Percentiles rank a stretch among this genome's conserved stretches.
Evolutionary conservation across 176 grass and related monocot genomes (phyloP).

Genomic region (Oryza brachyantha): DNA sequence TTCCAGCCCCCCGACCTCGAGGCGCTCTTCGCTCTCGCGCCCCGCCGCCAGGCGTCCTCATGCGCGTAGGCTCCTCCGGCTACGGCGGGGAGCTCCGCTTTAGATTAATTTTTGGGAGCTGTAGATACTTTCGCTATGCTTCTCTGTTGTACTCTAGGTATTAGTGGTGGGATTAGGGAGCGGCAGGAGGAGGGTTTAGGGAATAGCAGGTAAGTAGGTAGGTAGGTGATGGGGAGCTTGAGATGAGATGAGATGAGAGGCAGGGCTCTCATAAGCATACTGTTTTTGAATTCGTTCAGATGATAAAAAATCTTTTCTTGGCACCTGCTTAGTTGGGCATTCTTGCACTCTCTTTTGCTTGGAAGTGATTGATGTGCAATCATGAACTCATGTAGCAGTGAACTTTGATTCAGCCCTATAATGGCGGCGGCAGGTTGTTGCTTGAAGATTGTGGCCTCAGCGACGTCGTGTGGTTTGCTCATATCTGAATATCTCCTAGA

Average conservation of each 20-base stretch:
- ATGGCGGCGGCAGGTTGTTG: neutral
- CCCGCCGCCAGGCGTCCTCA: constrained; percentile 41
- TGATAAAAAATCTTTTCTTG: constrained; percentile 40
- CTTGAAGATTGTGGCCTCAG: neutral
- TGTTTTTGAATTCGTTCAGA: constrained; percentile 33
- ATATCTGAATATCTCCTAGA: neutral
- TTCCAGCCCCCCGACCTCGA: constrained; percentile 84
- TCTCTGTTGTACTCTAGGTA: constrained; percentile 38
- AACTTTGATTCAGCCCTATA: neutral
- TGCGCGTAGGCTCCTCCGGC: constrained; percentile 14
- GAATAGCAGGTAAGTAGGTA: constrained; percentile 3
- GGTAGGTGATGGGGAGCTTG: constrained; percentile 14
- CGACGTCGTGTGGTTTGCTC: neutral
- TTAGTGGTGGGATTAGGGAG: constrained; percentile 16
- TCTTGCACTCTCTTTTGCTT: neutral
- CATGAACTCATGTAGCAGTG: neutral
- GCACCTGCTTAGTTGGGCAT: neutral
- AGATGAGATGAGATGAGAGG: neutral
- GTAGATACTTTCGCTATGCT: constrained; percentile 37
- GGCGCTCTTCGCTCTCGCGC: constrained; percentile 58
- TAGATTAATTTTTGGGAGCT: constrained; percentile 38
- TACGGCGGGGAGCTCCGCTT: neutral
- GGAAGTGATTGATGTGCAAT: neutral
- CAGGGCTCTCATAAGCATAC: constrained; percentile 28
- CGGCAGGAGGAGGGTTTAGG: constrained; percentile 1